Base-by-base conservation (phyloP, 2,329 filamentous ascomycete species). In the Monosporascus sp. region DNA sequence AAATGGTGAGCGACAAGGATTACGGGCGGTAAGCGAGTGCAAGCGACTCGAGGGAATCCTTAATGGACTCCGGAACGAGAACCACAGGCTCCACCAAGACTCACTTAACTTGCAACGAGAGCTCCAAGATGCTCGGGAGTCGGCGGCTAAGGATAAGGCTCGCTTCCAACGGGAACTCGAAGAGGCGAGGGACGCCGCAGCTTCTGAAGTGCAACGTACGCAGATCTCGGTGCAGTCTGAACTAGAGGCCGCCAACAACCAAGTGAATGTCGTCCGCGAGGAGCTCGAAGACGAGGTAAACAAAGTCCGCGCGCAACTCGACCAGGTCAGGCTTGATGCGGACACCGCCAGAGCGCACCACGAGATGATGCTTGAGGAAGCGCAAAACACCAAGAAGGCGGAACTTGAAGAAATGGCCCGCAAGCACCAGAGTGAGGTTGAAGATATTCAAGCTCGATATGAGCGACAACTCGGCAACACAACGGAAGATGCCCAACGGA, bases 341-440 rank as follows among this genome's bases (percentile, higher is more conserved):
- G 90, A 96, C 64, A 91, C 88, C 3, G 80, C 85, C 52, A 91
- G 88, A 67, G 90, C 87, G 20, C 88, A 87, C 62, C 86, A 89
- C 61, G 90, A 96, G 65, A 87, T 94, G 75, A 79, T 94, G 50
- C 78, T 96, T 11, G 89, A 96, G 68, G 90, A 94, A 60, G 87
- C 87, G 22, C 82, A 89, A 55, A 82, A 83, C 55, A 83, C 81
- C 17, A 89, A 87, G 71, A 78, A 81, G 51, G 75, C 79, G 1
- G 73, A 77, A 25, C 65, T 84, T 17, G 61, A 63, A 51, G 62
- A 65, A n/a, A 69, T 58, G 24, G 59, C 61, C 35, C 77, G 76
- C 51, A 86, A 82, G 65, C 83, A 89, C 63, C 80, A 85, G 60
- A 83, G 86, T 59, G 82, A 85, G 54, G 71, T 91, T 2, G 88